These are phyloP conservation scores for Echeveria elegans DNA, from an alignment of 164 flowering plant species.

Conservation along the genomic window DNA sequence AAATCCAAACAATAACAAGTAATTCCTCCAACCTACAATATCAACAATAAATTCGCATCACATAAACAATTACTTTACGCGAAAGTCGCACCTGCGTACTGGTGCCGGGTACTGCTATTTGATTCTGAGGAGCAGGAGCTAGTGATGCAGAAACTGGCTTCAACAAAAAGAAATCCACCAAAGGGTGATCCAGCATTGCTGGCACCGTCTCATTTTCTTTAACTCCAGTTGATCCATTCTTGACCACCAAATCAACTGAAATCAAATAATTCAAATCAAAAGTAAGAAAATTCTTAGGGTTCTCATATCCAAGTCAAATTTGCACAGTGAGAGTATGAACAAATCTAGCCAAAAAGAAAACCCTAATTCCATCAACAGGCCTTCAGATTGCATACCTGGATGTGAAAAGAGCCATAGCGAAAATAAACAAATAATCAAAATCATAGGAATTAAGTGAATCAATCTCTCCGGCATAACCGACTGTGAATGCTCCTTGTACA, in stretches of 20 bases:
- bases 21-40: not conserved
- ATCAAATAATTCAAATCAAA: conserved; percentile 3
- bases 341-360: not conserved
- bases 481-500: not conserved
- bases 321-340: not conserved
- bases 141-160: not conserved
- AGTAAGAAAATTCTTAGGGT: too few species aligned
- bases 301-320: not conserved
- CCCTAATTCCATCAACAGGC: not conserved
- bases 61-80: not conserved
- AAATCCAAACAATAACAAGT: not conserved
- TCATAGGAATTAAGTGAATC: conserved; percentile 34
- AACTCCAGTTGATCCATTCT: conserved; percentile 22
- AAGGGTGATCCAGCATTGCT: not conserved
- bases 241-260: conserved; percentile 25
- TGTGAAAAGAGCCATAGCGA: conserved; percentile 42
- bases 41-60: not conserved
- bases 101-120: not conserved
- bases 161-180: not conserved
- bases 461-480: conserved; percentile 5
- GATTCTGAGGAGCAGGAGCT: not conserved
- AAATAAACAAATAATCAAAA: conserved; percentile 27
- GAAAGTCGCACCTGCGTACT: not conserved
- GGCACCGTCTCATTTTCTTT: not conserved
- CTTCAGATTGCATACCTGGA: conserved; percentile 19